Conservation (phyloP, 345 rosid species). For the Brassica rapa region DNA sequence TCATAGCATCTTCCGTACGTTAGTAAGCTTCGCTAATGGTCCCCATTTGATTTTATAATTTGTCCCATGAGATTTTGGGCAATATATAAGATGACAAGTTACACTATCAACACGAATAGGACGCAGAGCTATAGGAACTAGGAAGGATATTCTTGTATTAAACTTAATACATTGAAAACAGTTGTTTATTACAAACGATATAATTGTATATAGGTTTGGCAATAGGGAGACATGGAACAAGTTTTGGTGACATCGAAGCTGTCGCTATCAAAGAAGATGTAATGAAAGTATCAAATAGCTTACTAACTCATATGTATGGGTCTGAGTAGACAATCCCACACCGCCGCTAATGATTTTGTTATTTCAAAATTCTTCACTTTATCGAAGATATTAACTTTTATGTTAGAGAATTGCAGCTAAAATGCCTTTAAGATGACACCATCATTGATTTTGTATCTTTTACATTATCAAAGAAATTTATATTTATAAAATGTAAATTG, state of each 20-base stretch:
- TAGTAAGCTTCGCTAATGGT: conserved; percentile 27
- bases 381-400: conserved; percentile 19
- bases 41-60: conserved; percentile 23
- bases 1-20: conserved; percentile 45
- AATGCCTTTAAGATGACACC: conserved; percentile 38
- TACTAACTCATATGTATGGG: conserved; percentile 12
- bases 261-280: conserved; percentile 40
- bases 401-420: conserved; percentile 22
- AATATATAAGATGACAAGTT: conserved; percentile 30
- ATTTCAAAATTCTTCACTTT: conserved; percentile 22
- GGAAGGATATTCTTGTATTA: background rate
- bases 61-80: conserved; percentile 16
- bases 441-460: background rate
- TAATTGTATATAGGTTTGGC: conserved; percentile 17
- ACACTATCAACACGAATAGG: conserved; percentile 19
- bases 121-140: background rate
- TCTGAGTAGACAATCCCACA: conserved; percentile 21
- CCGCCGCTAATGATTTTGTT: conserved; percentile 37
- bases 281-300: conserved; percentile 18
- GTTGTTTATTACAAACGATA: conserved; percentile 22
- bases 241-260: conserved; percentile 24
- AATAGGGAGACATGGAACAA: conserved; percentile 30
- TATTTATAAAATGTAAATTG: background rate
- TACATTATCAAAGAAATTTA: background rate
- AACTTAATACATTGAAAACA: background rate